Conservation (phyloP, 2,329 filamentous ascomycete genomes). For the Colletotrichum gloeosporioides region DNA sequence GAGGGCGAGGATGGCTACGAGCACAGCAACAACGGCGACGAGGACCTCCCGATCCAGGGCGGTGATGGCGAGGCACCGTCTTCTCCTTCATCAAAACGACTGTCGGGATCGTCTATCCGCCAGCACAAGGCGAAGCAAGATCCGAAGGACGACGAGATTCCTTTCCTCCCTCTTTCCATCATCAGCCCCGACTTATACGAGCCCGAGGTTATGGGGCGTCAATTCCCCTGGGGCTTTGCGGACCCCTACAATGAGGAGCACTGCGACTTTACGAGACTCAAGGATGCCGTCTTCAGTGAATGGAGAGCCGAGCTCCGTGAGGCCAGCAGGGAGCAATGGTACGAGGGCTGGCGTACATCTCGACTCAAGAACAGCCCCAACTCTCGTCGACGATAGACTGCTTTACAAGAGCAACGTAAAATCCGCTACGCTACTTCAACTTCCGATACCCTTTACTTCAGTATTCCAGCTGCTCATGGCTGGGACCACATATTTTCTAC, state of each 20-base stretch:
- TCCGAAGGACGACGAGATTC: conserved; percentile 57
- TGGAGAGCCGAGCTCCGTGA: conserved; percentile 93
- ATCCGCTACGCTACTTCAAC: not conserved
- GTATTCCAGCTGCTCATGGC: not conserved
- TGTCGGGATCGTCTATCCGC: conserved; percentile 51
- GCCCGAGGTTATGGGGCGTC: conserved; percentile 77
- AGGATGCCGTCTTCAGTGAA: conserved; percentile 90
- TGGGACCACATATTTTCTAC: conserved; percentile 3
- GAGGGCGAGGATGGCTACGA: conserved; percentile 43
- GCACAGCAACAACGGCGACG: conserved; percentile 30
- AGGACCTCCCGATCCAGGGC: conserved; percentile 46
- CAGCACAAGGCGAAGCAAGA: conserved; percentile 51
- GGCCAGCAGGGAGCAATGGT: conserved; percentile 90
- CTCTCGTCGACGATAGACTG: conserved; percentile 37
- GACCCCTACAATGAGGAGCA: conserved; percentile 90
- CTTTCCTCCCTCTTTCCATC: conserved; percentile 87
- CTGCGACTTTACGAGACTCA: conserved; percentile 91
- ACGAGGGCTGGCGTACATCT: conserved; percentile 90
- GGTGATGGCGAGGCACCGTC: conserved; percentile 28
- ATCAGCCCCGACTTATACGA: conserved; percentile 94
- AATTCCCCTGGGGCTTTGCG: conserved; percentile 96
- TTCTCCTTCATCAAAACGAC: conserved; percentile 48
- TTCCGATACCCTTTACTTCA: conserved; percentile 20
- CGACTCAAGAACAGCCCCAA: conserved; percentile 61
- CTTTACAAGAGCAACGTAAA: not conserved